Base-by-base conservation (phyloP, 345 rosid species). In the Pistacia vera region DNA sequence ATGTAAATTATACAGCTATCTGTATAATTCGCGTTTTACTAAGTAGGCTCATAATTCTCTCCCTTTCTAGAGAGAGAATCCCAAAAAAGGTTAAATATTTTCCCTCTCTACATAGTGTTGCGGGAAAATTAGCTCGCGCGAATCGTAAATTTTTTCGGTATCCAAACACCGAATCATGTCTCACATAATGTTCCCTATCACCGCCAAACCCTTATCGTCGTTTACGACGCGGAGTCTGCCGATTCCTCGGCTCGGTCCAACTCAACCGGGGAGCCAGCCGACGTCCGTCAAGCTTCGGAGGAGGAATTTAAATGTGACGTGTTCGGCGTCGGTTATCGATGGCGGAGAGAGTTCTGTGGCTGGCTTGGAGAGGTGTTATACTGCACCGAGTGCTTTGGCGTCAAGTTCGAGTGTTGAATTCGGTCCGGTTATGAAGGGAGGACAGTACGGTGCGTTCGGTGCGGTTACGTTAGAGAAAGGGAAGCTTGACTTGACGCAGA, bases 321-420 rank as follows among this genome's bases (percentile, higher is more conserved):
- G 25, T 25, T 25, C 25, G 25, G 25, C 25, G 25, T 25, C 25
- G 25, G 25, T 25, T 25, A 25, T 25, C 0, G 25, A 25, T 41
- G 89, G 82, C 17, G 87, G 71, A 11, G 91, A 80, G 12, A 75
- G 25, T 25, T 25, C 25, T 25, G 25, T 25, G 25, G 25, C 25
- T 25, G 25, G 25, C 25, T 25, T 25, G 81, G 99, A 95, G 80
- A 85, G 92, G 22, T 89, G 94, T 83, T 90, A 85, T 78, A 57
- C 46, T 41, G 80, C 88, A 25, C 57, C 66, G 12, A 59, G 75
- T 51, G 75, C 67, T 72, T 17, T 72, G 35, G 75, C 89, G 55
- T 69, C 77, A 8, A 71, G 80, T 74, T 81, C 83, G 71, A 59
- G 54, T 22, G 76, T 79, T 11, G 89, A 80, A 73, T 76, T 25